Base-by-base conservation (phyloP, 371 early-diverging fungal species). In the Actinomucor elegans region DNA sequence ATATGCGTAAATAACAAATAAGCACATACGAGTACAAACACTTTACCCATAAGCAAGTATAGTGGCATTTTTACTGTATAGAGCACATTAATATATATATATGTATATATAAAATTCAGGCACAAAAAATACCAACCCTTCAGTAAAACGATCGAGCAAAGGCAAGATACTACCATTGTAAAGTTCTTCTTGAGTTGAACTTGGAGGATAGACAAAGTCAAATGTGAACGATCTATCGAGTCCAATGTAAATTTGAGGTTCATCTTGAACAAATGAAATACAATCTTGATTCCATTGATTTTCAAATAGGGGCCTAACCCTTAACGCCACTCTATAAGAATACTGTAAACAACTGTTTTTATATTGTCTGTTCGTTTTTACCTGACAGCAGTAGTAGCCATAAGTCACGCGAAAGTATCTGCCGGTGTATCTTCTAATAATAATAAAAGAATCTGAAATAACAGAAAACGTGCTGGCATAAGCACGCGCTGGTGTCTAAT, bases 21-120 rank as follows among this genome's bases (percentile, higher is more conserved):
- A 21, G n/a, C n/a, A n/a, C n/a, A n/a, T n/a, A n/a, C n/a, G n/a
- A n/a, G 12, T 37, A n/a, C 32, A 20, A 21, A 32, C 21, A 14
- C n/a, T 24, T 70, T 94, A 90, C 66, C 89, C 99, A 69, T 97
- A 99, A 29, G 97, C 97, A 36, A 98, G 82, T 31, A 92, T 84
- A 17, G 90, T 94, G 50, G 80, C 90, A 79, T 91, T 95, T 82
- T 72, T 63, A 24, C 79, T 79, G 52, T 10, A 24, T 14, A 40
- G 21, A 59, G 29, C 32, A 45, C 29, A 36, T 37, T 18, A 48
- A 37, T 12, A 57, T 52, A 35, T 31, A 24, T 24, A 37, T 17
- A 52, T 27, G 34, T 28, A 18, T 33, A 29, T 18, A 24, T 43
- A 26, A 10, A 26, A 12, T 47, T 43, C 45, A 49, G 53, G 58